A percentile compares a stretch with the other conserved stretches of the same genome.
Evolutionary conservation across 1,284 basidiomycete genomes (phyloP).

Genomic region (Trametes versicolor): DNA sequence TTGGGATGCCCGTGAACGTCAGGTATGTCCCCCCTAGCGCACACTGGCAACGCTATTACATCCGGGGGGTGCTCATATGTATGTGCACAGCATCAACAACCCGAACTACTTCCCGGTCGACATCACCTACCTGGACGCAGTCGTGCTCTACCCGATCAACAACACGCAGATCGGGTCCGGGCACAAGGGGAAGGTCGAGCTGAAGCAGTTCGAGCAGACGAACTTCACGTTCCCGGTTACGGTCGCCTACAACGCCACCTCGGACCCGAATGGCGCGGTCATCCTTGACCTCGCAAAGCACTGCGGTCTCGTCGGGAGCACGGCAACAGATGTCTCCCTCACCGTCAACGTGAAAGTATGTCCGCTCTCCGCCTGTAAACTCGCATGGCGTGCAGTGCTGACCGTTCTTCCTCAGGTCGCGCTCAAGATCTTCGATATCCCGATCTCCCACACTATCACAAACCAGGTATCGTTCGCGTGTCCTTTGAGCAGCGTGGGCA

Average conservation of each 20-base stretch:
- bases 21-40: constrained; percentile 41
- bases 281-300: constrained; percentile 72
- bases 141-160: constrained; percentile 82
- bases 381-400: constrained; percentile 26
- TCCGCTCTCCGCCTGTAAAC: neutral
- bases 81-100: constrained; percentile 73
- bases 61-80: constrained; percentile 2
- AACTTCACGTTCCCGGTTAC: constrained; percentile 87
- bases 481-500: constrained; percentile 54
- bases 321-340: constrained; percentile 65
- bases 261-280: constrained; percentile 69
- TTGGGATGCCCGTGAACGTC: constrained; percentile 77
- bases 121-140: constrained; percentile 75
- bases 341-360: constrained; percentile 75
- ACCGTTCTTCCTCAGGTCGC: constrained; percentile 58
- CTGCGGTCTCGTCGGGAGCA: constrained; percentile 68
- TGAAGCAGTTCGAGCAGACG: constrained; percentile 71
- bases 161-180: constrained; percentile 79
- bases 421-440: constrained; percentile 71
- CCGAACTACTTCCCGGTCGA: constrained; percentile 87
- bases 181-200: constrained; percentile 65
- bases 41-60: neutral
- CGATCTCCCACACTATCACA: constrained; percentile 74
- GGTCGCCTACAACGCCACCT: constrained; percentile 71
- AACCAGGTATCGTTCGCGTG: constrained; percentile 76